Evolutionary conservation across 2,329 filamentous ascomycete genomes (phyloP).

Genomic region (Ophiostoma sp.): DNA sequence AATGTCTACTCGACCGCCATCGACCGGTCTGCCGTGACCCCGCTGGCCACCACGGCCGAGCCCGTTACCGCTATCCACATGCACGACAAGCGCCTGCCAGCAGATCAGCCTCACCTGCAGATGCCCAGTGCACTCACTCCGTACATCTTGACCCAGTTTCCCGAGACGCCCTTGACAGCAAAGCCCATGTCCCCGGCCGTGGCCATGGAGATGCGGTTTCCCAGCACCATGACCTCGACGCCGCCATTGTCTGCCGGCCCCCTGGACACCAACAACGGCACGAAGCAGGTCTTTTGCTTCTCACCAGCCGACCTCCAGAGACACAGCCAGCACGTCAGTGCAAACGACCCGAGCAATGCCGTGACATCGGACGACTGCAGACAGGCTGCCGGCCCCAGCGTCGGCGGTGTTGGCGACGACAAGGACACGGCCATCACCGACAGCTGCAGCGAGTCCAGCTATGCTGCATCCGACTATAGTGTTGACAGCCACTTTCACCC

Average conservation of each 20-base stretch:
- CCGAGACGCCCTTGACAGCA: conserved; percentile 51
- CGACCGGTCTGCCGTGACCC: conserved; percentile 53
- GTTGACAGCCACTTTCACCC: conserved; percentile 5
- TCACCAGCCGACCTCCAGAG: conserved; percentile 28
- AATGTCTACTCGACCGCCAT: conserved; percentile 61
- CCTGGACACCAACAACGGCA: conserved; percentile 38
- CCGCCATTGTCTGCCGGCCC: conserved; percentile 53
- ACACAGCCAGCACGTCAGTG: neutral
- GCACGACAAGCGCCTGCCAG: conserved; percentile 21
- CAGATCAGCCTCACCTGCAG: conserved; percentile 25
- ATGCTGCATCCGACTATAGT: conserved; percentile 12
- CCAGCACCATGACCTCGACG: conserved; percentile 55
- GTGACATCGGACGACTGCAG: neutral
- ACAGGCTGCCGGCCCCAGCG: neutral
- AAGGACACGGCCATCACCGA: conserved; percentile 8
- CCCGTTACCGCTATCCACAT: conserved; percentile 40
- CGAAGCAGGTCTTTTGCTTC: conserved; percentile 45
- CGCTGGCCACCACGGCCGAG: conserved; percentile 34
- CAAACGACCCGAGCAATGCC: neutral
- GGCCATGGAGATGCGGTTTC: conserved; percentile 44
- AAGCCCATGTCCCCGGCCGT: conserved; percentile 46
- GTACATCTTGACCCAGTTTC: conserved; percentile 41
- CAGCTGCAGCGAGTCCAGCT: conserved; percentile 17
- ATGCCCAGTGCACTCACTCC: conserved; percentile 39
- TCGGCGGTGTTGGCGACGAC: neutral